A percentile compares a stretch with the other conserved stretches of the same genome.
Conservation (phyloP, 23 red algal species). For the Cyanidioschyzon merolae region DNA sequence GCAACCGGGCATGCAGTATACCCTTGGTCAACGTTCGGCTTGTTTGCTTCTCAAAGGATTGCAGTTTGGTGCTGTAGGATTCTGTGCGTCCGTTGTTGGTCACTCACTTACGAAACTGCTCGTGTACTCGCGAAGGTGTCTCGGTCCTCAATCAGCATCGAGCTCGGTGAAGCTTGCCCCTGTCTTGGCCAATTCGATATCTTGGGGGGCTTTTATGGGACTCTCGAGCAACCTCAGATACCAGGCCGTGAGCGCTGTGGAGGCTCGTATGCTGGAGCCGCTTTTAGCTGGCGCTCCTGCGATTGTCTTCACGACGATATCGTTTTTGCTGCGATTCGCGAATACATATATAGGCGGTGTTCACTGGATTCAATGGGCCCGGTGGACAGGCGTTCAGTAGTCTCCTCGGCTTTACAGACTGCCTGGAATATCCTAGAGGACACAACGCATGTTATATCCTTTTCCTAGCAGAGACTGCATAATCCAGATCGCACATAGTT, state of each 20-base stretch:
- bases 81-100: constrained; percentile 65
- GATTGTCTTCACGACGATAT: constrained; percentile 23
- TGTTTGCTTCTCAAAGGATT: constrained; percentile 47
- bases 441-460: too few species aligned
- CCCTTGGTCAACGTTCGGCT: constrained; percentile 25
- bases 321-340: constrained; percentile 42
- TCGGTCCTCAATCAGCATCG: background rate
- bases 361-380: constrained; percentile 74
- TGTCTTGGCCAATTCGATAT: constrained; percentile 42
- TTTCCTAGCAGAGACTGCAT: too few species aligned
- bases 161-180: constrained; percentile 48
- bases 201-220: constrained; percentile 70
- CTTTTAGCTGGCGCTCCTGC: constrained; percentile 26
- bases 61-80: constrained; percentile 78
- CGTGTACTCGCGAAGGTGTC: constrained; percentile 26
- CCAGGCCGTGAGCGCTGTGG: constrained; percentile 51
- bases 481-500: too few species aligned
- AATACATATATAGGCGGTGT: constrained; percentile 73
- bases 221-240: constrained; percentile 57
- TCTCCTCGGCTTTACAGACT: too few species aligned
- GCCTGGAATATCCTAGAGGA: too few species aligned
- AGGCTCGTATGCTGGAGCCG: constrained; percentile 44
- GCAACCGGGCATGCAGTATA: constrained; percentile 35
- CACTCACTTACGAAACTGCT: constrained; percentile 64
- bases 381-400: constrained; percentile 58